Conservation (phyloP, 257 asterid genomes). For the Ajuga chamaepitys region DNA sequence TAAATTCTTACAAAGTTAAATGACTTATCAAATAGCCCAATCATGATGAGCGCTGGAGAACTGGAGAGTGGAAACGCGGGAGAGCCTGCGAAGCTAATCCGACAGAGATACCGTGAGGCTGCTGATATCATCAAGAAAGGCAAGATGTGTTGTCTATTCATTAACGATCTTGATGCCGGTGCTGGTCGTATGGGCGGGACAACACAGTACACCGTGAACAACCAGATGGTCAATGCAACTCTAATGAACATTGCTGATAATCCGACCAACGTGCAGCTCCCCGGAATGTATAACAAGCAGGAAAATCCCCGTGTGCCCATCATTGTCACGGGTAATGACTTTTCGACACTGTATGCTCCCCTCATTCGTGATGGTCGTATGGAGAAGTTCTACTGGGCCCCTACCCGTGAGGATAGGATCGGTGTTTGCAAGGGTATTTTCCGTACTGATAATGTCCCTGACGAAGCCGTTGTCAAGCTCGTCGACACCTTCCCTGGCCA, state of each 20-base stretch:
- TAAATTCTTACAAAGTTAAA: too few relatives aligned
- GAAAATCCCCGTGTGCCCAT: constrained; percentile 82
- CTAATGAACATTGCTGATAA: constrained; percentile 92
- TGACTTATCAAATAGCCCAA: constrained; percentile 54
- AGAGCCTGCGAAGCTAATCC: constrained; percentile 51
- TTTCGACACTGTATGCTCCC: constrained; percentile 80
- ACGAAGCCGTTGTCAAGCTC: constrained; percentile 40
- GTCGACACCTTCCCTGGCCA: constrained; percentile 90
- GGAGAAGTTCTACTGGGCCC: constrained; percentile 98
- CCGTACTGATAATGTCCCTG: constrained; percentile 48
- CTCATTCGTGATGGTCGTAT: constrained; percentile 93
- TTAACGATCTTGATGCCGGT: constrained; percentile 88
- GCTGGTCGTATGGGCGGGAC: constrained; percentile 91
- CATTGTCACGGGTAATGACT: constrained; percentile 79
- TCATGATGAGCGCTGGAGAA: constrained; percentile 84
- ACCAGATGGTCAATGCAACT: constrained; percentile 92
- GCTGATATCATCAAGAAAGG: constrained; percentile 77
- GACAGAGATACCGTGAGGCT: constrained; percentile 67
- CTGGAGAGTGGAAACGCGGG: constrained; percentile 58
- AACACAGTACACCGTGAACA: constrained; percentile 86
- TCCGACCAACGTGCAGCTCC: constrained; percentile 87
- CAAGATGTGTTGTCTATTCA: constrained; percentile 76
- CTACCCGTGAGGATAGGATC: constrained; percentile 75
- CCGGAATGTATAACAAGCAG: constrained; percentile 94
- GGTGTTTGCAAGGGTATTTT: constrained; percentile 85